These are phyloP conservation scores for Colletotrichum acutatum DNA, from an alignment of 2,329 filamentous ascomycete genomes.

Conservation along the genomic window DNA sequence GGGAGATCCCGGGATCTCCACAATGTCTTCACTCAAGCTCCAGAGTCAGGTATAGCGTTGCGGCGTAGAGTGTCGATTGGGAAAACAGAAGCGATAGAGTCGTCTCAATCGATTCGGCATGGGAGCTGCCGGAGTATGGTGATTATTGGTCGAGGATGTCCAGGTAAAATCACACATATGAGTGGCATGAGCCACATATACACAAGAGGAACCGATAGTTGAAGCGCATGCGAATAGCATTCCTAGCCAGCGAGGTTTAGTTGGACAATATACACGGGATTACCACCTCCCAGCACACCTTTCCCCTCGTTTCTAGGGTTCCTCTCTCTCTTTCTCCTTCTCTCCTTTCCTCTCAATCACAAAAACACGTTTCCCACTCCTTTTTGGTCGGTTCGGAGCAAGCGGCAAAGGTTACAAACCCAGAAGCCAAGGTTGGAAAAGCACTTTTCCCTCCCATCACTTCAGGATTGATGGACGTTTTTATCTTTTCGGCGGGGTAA, in stretches of 20 bases:
- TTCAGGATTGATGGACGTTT: not conserved
- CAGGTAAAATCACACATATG: not conserved
- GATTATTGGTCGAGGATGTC: not conserved
- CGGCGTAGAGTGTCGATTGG: too few relatives aligned
- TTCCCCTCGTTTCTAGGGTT: slow-evolving; percentile 25
- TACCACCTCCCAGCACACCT: slow-evolving; percentile 39
- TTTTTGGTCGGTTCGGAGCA: slow-evolving; percentile 24
- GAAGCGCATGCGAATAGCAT: slow-evolving; percentile 32
- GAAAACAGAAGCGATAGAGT: too few relatives aligned
- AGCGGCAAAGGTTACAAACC: slow-evolving; percentile 18
- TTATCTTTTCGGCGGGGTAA: slow-evolving; percentile 11
- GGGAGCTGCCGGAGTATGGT: too few relatives aligned
- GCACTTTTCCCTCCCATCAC: slow-evolving; percentile 26
- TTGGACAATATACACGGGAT: slow-evolving; percentile 52
- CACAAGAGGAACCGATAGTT: not conserved
- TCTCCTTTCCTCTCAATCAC: not conserved
- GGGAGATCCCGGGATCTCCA: not conserved
- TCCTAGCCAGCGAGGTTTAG: slow-evolving; percentile 34
- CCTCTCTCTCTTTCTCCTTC: not conserved
- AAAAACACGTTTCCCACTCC: slow-evolving; percentile 15
- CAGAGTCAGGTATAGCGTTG: not conserved
- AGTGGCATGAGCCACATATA: not conserved
- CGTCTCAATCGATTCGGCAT: not conserved
- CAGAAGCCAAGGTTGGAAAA: slow-evolving; percentile 4
- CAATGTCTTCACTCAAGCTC: not conserved